Evolutionary conservation across 352 stramenopile genomes (phyloP).

Genomic region (Globisporangium okanoganense): DNA sequence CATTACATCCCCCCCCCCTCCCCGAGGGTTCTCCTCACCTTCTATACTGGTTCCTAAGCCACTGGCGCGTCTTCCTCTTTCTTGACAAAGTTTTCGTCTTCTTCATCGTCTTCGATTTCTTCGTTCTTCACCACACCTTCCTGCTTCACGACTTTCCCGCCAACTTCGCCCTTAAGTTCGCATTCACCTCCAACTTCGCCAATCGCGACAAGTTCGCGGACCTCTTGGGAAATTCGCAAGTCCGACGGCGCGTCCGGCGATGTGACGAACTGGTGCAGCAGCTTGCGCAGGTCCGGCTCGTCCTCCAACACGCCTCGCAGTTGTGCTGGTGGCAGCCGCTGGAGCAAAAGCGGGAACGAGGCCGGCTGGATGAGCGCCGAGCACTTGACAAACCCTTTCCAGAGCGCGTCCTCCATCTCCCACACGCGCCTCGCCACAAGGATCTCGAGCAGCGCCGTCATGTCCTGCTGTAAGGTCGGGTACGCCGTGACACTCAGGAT

Average conservation of each 20-base stretch:
- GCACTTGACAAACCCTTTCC: slow-evolving; percentile 82
- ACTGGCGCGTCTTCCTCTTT: not conserved
- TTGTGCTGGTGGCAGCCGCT: slow-evolving; percentile 45
- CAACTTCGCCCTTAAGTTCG: not conserved
- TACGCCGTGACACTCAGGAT: slow-evolving; percentile 78
- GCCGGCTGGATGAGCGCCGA: slow-evolving; percentile 66
- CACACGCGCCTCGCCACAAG: slow-evolving; percentile 56
- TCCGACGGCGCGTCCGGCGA: not conserved
- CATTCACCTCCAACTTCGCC: not conserved
- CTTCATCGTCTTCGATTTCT: not conserved
- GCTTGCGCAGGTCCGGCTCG: slow-evolving; percentile 46
- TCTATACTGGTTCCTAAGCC: not conserved
- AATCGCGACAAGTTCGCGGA: not conserved
- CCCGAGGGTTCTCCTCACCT: too few species aligned
- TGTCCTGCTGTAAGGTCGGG: slow-evolving; percentile 56
- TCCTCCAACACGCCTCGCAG: slow-evolving; percentile 49
- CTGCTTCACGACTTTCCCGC: not conserved
- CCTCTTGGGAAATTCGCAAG: not conserved
- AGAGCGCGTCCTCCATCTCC: slow-evolving; percentile 71
- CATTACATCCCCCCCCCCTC: too few species aligned
- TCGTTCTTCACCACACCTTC: not conserved
- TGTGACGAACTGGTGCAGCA: slow-evolving; percentile 39
- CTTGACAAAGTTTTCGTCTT: not conserved
- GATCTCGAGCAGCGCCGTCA: slow-evolving; percentile 49
- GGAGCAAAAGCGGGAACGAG: slow-evolving; percentile 62